Conservation (phyloP, 75 land plant genomes). For the Pinus tabuliformis region DNA sequence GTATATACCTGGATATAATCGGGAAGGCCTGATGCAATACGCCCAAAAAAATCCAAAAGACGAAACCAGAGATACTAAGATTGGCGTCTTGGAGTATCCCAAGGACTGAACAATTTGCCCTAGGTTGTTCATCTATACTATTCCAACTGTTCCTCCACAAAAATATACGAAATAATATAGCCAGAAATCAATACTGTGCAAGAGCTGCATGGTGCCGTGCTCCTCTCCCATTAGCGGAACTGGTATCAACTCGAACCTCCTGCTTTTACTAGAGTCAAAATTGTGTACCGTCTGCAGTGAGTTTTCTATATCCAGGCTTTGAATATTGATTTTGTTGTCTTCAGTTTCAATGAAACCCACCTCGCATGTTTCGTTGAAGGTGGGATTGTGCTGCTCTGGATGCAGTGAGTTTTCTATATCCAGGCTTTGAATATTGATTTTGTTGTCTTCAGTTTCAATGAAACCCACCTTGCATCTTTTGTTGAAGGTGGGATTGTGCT, state of each 20-base stretch:
- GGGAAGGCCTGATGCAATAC: conserved; percentile 50
- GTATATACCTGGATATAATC: conserved; percentile 12
- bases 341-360: neutral
- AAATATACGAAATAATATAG: conserved; percentile 43
- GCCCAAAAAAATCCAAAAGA: conserved; percentile 67
- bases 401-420: conserved; percentile 6
- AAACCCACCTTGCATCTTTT: conserved; percentile 21
- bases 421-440: neutral
- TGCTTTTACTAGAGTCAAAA: neutral
- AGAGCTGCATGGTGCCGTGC: conserved; percentile 23
- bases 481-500: neutral
- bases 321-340: neutral
- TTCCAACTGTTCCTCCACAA: conserved; percentile 51
- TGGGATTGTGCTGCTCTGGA: neutral
- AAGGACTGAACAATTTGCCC: conserved; percentile 62
- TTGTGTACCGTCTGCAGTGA: conserved; percentile 1
- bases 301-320: conserved; percentile 2
- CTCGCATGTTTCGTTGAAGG: conserved; percentile 21
- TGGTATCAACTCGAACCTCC: neutral
- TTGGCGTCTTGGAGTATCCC: conserved; percentile 18
- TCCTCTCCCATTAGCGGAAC: conserved; percentile 43
- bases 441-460: neutral
- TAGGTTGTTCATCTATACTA: conserved; percentile 59
- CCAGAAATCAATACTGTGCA: conserved; percentile 47
- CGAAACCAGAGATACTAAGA: conserved; percentile 35